These are phyloP conservation scores for Erigeron canadensis DNA, from an alignment of 129 eudicot genomes.

Conservation along the genomic window DNA sequence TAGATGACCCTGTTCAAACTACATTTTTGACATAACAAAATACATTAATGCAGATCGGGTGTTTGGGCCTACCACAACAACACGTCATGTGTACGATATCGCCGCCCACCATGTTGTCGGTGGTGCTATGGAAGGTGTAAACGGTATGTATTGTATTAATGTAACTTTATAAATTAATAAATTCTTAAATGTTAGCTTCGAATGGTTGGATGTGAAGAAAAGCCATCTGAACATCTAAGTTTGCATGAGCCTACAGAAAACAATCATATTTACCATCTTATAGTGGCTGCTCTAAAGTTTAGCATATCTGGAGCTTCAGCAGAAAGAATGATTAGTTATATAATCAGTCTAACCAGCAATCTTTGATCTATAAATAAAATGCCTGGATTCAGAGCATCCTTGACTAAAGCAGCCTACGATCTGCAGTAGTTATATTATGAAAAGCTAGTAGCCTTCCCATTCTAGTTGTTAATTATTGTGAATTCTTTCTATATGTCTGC, in stretches of 20 bases:
- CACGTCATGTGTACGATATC: constrained; percentile 94
- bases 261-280: constrained; percentile 3
- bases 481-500: constrained; percentile 10
- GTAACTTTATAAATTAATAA: constrained; percentile 3
- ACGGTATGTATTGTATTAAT: constrained; percentile 45
- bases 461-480: constrained; percentile 9
- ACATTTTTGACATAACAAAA: no score
- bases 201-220: constrained; percentile 8
- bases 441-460: constrained; percentile 4
- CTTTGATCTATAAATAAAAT: constrained; percentile 4
- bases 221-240: neutral
- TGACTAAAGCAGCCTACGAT: constrained; percentile 8
- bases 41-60: constrained; percentile 60
- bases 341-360: constrained; percentile 2
- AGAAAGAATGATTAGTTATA: constrained; percentile 13
- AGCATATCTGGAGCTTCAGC: constrained; percentile 19
- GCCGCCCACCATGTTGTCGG: constrained; percentile 94
- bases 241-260: constrained; percentile 2
- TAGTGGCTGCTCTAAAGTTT: constrained; percentile 6
- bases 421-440: neutral
- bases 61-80: constrained; percentile 98
- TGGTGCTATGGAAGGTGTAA: constrained; percentile 97
- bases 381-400: constrained; percentile 7
- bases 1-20: no score
- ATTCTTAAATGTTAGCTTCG: constrained; percentile 13